These are phyloP conservation scores for Ceratocystis destructans DNA, from an alignment of 2,329 filamentous ascomycete genomes.

Conservation along the genomic window DNA sequence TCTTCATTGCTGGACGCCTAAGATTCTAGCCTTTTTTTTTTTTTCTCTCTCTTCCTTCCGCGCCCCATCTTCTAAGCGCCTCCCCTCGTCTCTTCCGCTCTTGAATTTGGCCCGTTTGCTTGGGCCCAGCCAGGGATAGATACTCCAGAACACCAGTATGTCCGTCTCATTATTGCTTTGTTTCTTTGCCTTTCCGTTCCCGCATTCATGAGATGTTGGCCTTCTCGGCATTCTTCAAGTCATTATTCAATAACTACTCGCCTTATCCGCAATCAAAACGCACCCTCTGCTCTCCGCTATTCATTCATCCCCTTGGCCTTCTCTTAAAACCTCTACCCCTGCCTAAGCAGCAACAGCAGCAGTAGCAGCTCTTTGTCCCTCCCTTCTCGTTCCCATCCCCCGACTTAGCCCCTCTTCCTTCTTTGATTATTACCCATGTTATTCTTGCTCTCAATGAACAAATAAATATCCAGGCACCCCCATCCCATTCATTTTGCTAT, in stretches of 20 bases:
- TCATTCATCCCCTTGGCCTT: constrained; percentile 10
- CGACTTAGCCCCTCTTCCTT: constrained; percentile 1
- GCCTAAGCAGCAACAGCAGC: constrained; percentile 12
- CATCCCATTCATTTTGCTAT: neutral
- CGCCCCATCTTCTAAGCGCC: neutral
- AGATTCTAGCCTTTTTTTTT: too few relatives aligned
- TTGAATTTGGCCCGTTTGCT: neutral
- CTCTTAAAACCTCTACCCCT: constrained; percentile 22
- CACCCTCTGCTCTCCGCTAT: neutral
- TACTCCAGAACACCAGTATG: neutral
- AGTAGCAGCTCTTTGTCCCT: too few relatives aligned
- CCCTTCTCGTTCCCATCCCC: neutral
- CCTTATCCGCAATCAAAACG: too few relatives aligned
- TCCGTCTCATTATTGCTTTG: neutral
- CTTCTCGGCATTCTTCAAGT: too few relatives aligned
- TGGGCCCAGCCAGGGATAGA: neutral
- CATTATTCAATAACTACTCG: too few relatives aligned
- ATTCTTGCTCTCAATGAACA: neutral
- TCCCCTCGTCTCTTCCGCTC: neutral
- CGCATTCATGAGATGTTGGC: neutral
- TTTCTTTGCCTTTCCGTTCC: neutral
- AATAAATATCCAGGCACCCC: neutral
- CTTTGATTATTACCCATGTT: neutral
- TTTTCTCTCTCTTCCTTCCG: neutral
- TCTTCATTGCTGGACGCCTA: neutral